These are phyloP conservation scores for Rhodotorula sp. DNA, from an alignment of 1,284 basidiomycete genomes.

Conservation along the genomic window DNA sequence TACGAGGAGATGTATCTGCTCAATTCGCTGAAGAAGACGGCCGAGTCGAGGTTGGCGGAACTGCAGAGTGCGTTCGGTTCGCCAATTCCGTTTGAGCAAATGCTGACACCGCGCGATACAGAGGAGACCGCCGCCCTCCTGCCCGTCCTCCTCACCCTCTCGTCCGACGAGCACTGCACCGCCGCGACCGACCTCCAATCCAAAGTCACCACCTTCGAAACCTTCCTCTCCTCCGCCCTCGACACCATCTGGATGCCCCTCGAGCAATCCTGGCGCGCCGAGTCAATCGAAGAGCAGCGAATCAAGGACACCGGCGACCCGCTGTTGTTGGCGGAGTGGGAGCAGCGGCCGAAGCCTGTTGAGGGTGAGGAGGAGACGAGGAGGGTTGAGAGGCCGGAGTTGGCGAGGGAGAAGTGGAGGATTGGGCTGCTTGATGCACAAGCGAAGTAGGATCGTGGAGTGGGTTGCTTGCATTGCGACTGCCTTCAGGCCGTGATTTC, in stretches of 20 bases:
- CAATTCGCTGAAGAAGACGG: conserved; percentile 39
- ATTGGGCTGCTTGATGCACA: background rate
- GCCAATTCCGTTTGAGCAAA: too few species aligned
- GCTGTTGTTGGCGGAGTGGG: conserved; percentile 18
- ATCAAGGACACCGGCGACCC: conserved; percentile 26
- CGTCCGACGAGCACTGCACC: conserved; percentile 15
- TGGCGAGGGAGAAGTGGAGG: conserved; percentile 25
- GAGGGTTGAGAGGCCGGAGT: conserved; percentile 29
- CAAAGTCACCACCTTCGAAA: conserved; percentile 13
- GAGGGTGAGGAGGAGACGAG: conserved; percentile 34
- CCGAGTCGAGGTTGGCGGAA: conserved; percentile 36
- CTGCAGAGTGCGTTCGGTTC: conserved; percentile 31
- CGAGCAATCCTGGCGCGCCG: conserved; percentile 31
- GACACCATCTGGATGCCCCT: conserved; percentile 24
- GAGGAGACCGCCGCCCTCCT: conserved; percentile 28
- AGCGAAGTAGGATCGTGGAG: too few species aligned
- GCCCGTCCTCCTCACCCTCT: conserved; percentile 29
- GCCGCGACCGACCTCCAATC: conserved; percentile 29
- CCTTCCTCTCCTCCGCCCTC: conserved; percentile 4
- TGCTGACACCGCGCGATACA: too few species aligned
- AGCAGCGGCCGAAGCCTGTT: conserved; percentile 14
- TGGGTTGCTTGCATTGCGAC: too few species aligned
- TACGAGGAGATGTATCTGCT: conserved; percentile 97
- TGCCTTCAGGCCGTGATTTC: too few species aligned
- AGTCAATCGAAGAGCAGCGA: conserved; percentile 23